Evolutionary conservation across 495 filamentous ascomycete species (phyloP), one percentile per base, ranked within the genome.

Genomic region (Penicillium flavigenum): DNA sequence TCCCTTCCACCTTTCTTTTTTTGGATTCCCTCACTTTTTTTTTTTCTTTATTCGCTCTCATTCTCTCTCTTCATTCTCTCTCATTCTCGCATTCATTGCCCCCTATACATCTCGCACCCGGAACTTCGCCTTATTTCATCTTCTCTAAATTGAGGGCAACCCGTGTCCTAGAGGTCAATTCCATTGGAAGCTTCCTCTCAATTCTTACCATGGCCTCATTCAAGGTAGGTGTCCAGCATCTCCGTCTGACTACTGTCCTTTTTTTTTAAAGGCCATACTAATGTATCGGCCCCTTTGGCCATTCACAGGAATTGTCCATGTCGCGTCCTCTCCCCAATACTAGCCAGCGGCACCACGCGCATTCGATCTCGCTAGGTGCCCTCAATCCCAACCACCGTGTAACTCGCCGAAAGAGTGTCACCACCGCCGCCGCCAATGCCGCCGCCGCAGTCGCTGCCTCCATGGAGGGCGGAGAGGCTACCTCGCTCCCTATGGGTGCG

Each of bases 361-460:
- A 95, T 69, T 93, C 89, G 16, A 77, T 90, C 51, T 90, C 91
- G 42, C 75, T 90, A 59, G 87, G 90, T 64, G 84, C 90, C 38
- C 81, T 91, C 74, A 93, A 91, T 74, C 70, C 86, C 64, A 83
- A 81, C 69, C 87, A 96, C 71, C 90, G 94, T 52, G 84, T 98
- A 59, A 92, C 89, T 58, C 90, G 94, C 59, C 83, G 94, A 55
- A 98, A 98, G 83, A 96, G 92, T 74, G 91, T 86, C 74, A 86
- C 92, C 61, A 90, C 89, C 51, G 86, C 83, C 27, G 81, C 83
- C 29, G 81, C 84, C 67, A 94, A 90, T 72, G 84, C 87, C 16
- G 88, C 84, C 19, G 89, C 89, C 17, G 85, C 81, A n/a, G 78
- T 89, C 55, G 86, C 88, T 32, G 89, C 88, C 31, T 88, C 91